phyloP scores from a whole-genome alignment of 1,284 basidiomycete genomes.

The Athelia psychrophila region DNA sequence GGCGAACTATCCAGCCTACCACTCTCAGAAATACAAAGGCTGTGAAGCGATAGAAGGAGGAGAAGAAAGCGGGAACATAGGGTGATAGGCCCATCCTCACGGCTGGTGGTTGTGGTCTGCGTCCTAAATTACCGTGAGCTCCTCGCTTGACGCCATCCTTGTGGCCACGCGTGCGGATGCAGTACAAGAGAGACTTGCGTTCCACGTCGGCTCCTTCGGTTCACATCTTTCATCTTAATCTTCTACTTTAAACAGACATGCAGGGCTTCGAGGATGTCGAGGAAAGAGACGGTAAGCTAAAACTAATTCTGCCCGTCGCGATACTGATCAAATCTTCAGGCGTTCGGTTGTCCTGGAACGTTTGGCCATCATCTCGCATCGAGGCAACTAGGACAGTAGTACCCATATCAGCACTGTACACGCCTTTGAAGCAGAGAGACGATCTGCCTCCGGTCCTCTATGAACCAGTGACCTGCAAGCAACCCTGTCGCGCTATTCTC shows the following conservation, averaged over 20 bases:
- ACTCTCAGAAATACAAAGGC: slow-evolving; percentile 40
- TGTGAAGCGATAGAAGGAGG: slow-evolving; percentile 35
- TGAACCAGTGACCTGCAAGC: slow-evolving; percentile 98
- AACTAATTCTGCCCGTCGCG: background rate
- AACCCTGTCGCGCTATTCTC: slow-evolving; percentile 94
- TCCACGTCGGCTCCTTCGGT: no score
- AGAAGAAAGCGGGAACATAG: slow-evolving; percentile 15
- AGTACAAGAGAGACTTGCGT: no score
- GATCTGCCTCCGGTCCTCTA: slow-evolving; percentile 97
- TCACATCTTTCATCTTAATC: no score
- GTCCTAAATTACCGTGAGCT: no score
- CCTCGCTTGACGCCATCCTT: no score
- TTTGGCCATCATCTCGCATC: slow-evolving; percentile 96
- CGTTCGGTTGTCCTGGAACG: slow-evolving; percentile 95
- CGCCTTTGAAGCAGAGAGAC: slow-evolving; percentile 91
- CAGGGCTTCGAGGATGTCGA: slow-evolving; percentile 6
- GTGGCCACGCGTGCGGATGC: no score
- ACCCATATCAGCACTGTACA: slow-evolving; percentile 97
- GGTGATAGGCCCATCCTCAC: slow-evolving; percentile 14
- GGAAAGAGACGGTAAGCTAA: slow-evolving; percentile 5
- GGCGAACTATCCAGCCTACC: slow-evolving; percentile 20
- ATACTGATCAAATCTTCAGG: slow-evolving; percentile 42
- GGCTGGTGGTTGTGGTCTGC: slow-evolving; percentile 3
- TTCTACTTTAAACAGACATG: background rate
- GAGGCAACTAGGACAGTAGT: slow-evolving; percentile 98